phyloP scores from a whole-genome alignment of 2,329 filamentous ascomycete species.

The Aureobasidium sp. region DNA sequence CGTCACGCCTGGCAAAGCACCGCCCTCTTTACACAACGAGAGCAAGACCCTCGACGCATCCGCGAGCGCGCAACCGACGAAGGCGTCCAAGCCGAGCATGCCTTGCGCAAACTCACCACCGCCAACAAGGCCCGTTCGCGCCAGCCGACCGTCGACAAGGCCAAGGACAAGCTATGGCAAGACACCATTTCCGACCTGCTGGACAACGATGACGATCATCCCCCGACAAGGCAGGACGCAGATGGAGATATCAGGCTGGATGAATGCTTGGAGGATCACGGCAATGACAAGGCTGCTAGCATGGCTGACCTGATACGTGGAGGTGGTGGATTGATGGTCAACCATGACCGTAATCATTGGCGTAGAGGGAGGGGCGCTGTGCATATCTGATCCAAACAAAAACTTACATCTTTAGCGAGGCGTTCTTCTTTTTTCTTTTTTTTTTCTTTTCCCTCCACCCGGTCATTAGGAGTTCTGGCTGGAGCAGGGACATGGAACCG shows the following conservation, averaged over 20 bases:
- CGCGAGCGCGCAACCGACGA: conserved; percentile 57
- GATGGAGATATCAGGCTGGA: conserved; percentile 24
- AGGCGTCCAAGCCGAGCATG: conserved; percentile 56
- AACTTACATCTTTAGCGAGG: conserved; percentile 27
- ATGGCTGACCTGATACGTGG: conserved; percentile 24
- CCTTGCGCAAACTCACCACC: conserved; percentile 49
- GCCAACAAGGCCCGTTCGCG: conserved; percentile 21
- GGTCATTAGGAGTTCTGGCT: neutral
- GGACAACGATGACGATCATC: conserved; percentile 21
- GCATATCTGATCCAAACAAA: neutral
- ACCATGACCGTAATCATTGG: conserved; percentile 53
- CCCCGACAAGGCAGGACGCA: conserved; percentile 20
- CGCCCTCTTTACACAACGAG: conserved; percentile 48
- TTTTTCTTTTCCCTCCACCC: too few relatives aligned
- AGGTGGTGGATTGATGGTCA: conserved; percentile 41
- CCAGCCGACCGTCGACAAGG: conserved; percentile 15
- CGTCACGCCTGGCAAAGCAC: conserved; percentile 56
- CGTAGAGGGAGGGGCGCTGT: conserved; percentile 32
- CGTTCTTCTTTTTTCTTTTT: conserved; percentile 25
- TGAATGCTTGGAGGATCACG: conserved; percentile 16
- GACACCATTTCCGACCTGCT: conserved; percentile 46
- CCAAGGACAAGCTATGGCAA: conserved; percentile 45
- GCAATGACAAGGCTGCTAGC: conserved; percentile 20
- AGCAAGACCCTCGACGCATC: conserved; percentile 49
- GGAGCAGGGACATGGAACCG: neutral